A percentile compares a stretch with the other conserved stretches of the same genome.
Conservation (phyloP, 192 early-diverging fungal species). For the Funneliformis geosporum region DNA sequence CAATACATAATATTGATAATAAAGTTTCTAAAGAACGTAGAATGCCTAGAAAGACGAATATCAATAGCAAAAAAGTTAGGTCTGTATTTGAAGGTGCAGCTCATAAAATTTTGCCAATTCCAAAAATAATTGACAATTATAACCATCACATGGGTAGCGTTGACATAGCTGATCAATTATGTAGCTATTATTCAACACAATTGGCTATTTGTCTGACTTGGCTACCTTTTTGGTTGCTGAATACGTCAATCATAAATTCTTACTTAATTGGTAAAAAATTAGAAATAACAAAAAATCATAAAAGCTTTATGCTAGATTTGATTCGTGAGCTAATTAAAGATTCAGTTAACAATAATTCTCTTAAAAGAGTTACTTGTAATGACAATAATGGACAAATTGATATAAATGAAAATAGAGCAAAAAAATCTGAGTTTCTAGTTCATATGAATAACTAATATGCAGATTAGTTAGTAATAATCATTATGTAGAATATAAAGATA, state of each 20-base stretch:
- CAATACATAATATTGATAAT: slow-evolving; percentile 21
- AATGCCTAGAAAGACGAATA: slow-evolving; percentile 20
- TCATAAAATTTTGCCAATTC: slow-evolving; percentile 29
- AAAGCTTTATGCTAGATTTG: not conserved
- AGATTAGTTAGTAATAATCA: too few species aligned
- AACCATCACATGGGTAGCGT: slow-evolving; percentile 36
- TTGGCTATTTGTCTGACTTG: not conserved
- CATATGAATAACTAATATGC: not conserved
- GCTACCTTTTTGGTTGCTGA: not conserved
- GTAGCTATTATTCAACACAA: not conserved
- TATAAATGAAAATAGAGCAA: not conserved
- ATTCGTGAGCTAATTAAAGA: not conserved
- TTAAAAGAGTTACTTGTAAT: not conserved
- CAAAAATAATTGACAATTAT: slow-evolving; percentile 34
- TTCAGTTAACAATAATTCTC: not conserved
- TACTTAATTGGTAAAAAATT: not conserved
- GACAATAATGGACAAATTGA: not conserved
- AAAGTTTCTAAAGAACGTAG: not conserved
- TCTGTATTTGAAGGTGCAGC: slow-evolving; percentile 11
- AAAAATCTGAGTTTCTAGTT: not conserved
- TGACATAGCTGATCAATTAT: not conserved
- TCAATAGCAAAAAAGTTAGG: slow-evolving; percentile 23
- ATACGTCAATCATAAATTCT: not conserved
- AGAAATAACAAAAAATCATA: not conserved
- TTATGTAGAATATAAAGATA: too few species aligned